Evolutionary conservation across 192 early-diverging fungal genomes (phyloP).

Genomic region (Geosiphon pyriformis): DNA sequence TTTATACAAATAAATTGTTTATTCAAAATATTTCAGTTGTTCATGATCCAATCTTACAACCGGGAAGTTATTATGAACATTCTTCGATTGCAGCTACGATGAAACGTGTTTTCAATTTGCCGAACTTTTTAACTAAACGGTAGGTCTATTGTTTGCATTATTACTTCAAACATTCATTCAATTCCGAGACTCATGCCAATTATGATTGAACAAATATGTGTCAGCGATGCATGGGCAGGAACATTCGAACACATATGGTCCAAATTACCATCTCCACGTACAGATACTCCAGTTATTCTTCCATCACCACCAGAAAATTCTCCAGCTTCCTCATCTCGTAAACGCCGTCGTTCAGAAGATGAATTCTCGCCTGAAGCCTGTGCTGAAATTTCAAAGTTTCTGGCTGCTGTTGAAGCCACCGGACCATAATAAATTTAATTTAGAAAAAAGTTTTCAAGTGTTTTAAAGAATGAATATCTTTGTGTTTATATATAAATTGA

Average conservation of each 20-base stretch:
- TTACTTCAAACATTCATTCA: no score
- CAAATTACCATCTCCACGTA: not conserved
- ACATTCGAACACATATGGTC: not conserved
- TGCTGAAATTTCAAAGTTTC: no score
- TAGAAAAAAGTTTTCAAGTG: no score
- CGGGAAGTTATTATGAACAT: conserved; percentile 41
- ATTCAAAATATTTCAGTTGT: conserved; percentile 8
- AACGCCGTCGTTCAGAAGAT: no score
- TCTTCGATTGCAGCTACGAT: conserved; percentile 43
- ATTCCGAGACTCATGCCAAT: no score
- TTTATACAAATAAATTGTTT: not conserved
- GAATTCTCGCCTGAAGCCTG: no score
- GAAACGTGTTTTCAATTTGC: conserved; percentile 23
- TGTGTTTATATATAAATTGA: no score
- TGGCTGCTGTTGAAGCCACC: no score
- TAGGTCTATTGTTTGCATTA: not conserved
- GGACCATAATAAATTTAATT: no score
- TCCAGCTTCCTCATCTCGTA: no score
- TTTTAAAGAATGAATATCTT: no score
- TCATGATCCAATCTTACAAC: conserved; percentile 15
- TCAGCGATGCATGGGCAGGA: not conserved
- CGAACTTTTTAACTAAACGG: not conserved
- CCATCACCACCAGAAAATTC: no score
- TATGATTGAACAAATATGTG: not conserved
- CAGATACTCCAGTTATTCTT: not conserved